Evolutionary conservation across 1,284 basidiomycete species (phyloP), one percentile per base, ranked within the genome.

Genomic region (Vanrija humicola): DNA sequence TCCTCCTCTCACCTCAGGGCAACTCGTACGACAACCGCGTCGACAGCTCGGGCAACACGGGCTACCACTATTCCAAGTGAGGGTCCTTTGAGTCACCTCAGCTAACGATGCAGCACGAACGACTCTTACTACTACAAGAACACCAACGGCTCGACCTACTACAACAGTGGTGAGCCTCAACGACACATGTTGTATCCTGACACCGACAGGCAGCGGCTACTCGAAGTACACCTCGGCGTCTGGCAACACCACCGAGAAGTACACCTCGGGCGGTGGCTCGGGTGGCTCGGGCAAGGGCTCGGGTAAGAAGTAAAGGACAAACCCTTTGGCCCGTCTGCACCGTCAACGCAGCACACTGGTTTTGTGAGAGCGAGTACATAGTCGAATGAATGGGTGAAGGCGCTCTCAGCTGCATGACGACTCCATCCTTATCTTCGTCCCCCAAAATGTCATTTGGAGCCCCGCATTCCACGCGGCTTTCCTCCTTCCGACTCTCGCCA

Each of bases 61-160:
- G 81, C 0, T 84, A 84, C 54, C 84, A 84, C 58, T 85, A 85
- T 61, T 84, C 83, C 9, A 85, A 84, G 63, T 72, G 62, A 29
- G 81, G 81, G 59, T 4, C 75, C 46, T 21, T 34, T 23, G 21
- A 23, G 28, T 10, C 6, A 7, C 5, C 16, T 72, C 23, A 12
- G 26, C 7, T 26, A 29, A 39, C 42, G 14, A 16, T 16, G 15
- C 61, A 66, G 64, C 52, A 47, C 16, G 25, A 61, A 85, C 55
- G 82, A 81, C 3, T 80, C 80, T 56, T 85, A 84, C 73, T 84
- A 84, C 62, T 85, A 85, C 71, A 64, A 61, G 54, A 85, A 85
- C 75, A 77, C 83, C 38, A 77, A 85, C 52, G 82, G 82, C 0
- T 84, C 83, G 1, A 84, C 76, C 3, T 85, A 86, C 64, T 80